Percentiles rank a stretch among this genome's conserved stretches.
These are phyloP conservation scores for Candida saitoana DNA, from an alignment of 805 yeast species.

Conservation along the genomic window DNA sequence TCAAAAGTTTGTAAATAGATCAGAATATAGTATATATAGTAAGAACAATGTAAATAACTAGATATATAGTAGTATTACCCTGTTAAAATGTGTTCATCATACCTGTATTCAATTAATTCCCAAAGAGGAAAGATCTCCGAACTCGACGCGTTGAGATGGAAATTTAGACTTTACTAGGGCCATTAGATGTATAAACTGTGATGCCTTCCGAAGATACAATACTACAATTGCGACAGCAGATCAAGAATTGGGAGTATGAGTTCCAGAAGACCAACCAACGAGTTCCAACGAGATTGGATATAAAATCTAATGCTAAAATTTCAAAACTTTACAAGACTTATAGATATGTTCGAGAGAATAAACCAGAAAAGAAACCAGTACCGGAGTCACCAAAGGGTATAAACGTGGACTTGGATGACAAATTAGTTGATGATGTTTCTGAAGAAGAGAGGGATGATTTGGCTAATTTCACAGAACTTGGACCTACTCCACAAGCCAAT, in stretches of 20 bases:
- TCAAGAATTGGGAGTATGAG: constrained; percentile 38
- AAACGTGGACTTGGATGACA: constrained; percentile 11
- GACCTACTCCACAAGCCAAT: constrained; percentile 84
- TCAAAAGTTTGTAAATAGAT: constrained; percentile 7
- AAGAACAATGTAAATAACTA: background rate
- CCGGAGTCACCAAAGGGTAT: constrained; percentile 3
- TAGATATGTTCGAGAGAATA: constrained; percentile 1
- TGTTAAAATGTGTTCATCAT: no score
- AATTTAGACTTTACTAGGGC: background rate
- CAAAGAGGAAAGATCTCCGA: no score
- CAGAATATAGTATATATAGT: background rate
- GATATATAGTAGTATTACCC: no score
- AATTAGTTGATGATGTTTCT: constrained; percentile 9
- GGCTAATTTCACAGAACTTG: constrained; percentile 43
- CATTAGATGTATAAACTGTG: background rate
- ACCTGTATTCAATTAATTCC: no score
- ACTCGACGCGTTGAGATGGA: background rate
- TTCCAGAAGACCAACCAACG: constrained; percentile 26
- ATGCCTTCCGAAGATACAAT: constrained; percentile 10
- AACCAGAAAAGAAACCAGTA: background rate
- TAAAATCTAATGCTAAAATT: constrained; percentile 25
- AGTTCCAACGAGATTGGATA: constrained; percentile 31
- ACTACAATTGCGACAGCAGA: constrained; percentile 21
- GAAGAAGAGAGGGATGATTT: constrained; percentile 6
- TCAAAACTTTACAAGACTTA: constrained; percentile 22